Percentiles rank a stretch among this genome's conserved stretches.
Conservation (phyloP, 2,329 filamentous ascomycete species). For the Aspergillus calidoustus region DNA sequence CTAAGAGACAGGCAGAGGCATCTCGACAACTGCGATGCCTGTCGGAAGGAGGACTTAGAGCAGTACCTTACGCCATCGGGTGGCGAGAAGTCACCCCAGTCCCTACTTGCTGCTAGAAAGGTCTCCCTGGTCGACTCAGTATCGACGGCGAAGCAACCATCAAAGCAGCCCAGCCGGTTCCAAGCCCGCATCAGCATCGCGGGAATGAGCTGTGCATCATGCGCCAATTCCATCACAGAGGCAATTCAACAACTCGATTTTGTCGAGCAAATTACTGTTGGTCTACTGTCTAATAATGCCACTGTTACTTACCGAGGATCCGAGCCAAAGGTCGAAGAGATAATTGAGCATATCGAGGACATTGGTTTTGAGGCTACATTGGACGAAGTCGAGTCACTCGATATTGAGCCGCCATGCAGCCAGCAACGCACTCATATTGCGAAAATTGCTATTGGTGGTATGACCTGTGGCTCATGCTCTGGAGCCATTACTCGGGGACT, state of each 20-base stretch:
- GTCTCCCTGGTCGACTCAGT: constrained; percentile 1
- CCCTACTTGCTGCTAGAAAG: not conserved
- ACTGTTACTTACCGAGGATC: constrained; percentile 60
- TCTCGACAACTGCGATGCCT: constrained; percentile 57
- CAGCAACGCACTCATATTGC: constrained; percentile 39
- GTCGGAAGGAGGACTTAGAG: constrained; percentile 46
- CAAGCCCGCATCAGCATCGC: constrained; percentile 56
- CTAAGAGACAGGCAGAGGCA: constrained; percentile 42
- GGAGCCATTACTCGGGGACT: constrained; percentile 54
- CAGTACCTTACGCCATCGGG: constrained; percentile 18
- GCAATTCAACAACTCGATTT: constrained; percentile 63
- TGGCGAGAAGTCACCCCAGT: constrained; percentile 12
- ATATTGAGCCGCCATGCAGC: constrained; percentile 7
- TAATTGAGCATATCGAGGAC: constrained; percentile 55
- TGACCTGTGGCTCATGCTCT: constrained; percentile 63
- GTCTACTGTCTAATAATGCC: constrained; percentile 70
- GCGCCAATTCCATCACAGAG: constrained; percentile 65
- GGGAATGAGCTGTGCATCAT: constrained; percentile 76
- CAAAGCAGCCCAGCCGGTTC: constrained; percentile 23
- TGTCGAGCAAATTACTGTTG: constrained; percentile 64
- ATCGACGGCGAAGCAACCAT: constrained; percentile 3
- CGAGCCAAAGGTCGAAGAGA: constrained; percentile 50
- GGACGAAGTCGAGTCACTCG: constrained; percentile 37
- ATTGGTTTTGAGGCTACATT: constrained; percentile 54
- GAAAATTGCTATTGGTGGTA: constrained; percentile 58